phyloP scores from a whole-genome alignment of 768 basidiomycete species.

The Boletus vinaceobasis region DNA sequence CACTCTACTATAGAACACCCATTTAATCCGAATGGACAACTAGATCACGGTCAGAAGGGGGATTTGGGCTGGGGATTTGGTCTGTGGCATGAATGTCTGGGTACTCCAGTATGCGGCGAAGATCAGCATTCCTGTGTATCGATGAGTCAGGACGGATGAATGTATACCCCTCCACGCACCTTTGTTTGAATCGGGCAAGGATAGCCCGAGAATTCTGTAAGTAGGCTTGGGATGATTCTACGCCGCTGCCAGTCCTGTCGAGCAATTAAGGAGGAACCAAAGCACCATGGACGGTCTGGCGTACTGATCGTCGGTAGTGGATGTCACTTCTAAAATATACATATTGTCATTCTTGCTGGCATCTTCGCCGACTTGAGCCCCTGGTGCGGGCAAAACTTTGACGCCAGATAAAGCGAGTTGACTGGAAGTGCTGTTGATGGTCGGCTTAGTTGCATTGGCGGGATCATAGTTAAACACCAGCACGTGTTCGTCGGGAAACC shows the following conservation, averaged over 20 bases:
- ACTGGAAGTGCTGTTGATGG: slow-evolving; percentile 49
- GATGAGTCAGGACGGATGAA: slow-evolving; percentile 8
- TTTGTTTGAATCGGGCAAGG: slow-evolving; percentile 64
- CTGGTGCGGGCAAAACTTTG: slow-evolving; percentile 71
- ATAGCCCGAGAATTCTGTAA: slow-evolving; percentile 44
- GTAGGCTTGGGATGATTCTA: slow-evolving; percentile 29
- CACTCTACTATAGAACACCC: slow-evolving; percentile 8
- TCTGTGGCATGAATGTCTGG: slow-evolving; percentile 25
- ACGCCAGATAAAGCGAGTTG: slow-evolving; percentile 53
- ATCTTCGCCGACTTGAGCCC: slow-evolving; percentile 54
- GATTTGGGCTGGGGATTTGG: slow-evolving; percentile 12
- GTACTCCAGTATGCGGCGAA: slow-evolving; percentile 59
- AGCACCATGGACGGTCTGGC: slow-evolving; percentile 1
- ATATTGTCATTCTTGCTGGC: slow-evolving; percentile 57
- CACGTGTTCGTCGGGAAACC: slow-evolving; percentile 62
- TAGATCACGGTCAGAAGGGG: neutral
- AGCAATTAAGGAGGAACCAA: neutral
- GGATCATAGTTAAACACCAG: slow-evolving; percentile 70
- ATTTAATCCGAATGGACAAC: neutral
- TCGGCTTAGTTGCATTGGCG: slow-evolving; percentile 35
- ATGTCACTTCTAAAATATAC: slow-evolving; percentile 70
- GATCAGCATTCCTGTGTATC: slow-evolving; percentile 43
- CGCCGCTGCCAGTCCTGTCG: slow-evolving; percentile 4
- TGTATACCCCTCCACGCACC: slow-evolving; percentile 36
- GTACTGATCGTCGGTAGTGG: slow-evolving; percentile 45